Percentiles rank a stretch among this genome's conserved stretches.
Evolutionary conservation across 2,329 filamentous ascomycete species (phyloP).

Genomic region (Cordyceps javanica): DNA sequence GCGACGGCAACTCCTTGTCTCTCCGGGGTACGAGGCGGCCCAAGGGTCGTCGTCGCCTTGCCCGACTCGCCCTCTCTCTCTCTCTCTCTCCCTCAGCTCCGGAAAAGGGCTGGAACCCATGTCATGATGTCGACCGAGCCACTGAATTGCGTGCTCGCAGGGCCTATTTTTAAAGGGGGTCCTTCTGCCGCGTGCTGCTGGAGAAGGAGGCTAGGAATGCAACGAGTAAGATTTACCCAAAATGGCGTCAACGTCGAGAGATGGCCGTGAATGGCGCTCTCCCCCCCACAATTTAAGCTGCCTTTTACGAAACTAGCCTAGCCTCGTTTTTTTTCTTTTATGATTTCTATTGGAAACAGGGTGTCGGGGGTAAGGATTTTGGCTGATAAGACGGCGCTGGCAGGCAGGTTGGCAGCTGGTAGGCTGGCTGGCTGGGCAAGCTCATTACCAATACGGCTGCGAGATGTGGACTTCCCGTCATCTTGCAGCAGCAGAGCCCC

Average conservation of each 20-base stretch:
- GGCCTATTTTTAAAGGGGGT: neutral
- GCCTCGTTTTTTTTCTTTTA: neutral
- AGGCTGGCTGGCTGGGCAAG: neutral
- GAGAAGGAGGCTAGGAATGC: neutral
- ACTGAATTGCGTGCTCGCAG: slow-evolving; percentile 14
- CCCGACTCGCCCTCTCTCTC: no score
- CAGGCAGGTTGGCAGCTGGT: neutral
- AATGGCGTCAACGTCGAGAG: slow-evolving; percentile 14
- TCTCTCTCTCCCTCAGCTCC: neutral
- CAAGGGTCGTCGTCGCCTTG: neutral
- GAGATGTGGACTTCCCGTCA: neutral
- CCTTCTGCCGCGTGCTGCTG: neutral
- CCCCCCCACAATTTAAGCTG: slow-evolving; percentile 7
- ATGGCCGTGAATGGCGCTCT: slow-evolving; percentile 2
- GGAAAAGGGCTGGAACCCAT: neutral
- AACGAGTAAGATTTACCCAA: slow-evolving; percentile 14
- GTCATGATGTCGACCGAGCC: slow-evolving; percentile 12
- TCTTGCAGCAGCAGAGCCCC: neutral
- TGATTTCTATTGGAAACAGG: neutral
- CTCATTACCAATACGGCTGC: neutral
- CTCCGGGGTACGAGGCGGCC: neutral
- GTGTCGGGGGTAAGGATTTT: no score
- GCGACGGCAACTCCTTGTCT: neutral
- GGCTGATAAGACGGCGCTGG: neutral
- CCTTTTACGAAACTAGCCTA: neutral